Conservation (phyloP, 257 asterid species). For the Lavandula angustifolia region DNA sequence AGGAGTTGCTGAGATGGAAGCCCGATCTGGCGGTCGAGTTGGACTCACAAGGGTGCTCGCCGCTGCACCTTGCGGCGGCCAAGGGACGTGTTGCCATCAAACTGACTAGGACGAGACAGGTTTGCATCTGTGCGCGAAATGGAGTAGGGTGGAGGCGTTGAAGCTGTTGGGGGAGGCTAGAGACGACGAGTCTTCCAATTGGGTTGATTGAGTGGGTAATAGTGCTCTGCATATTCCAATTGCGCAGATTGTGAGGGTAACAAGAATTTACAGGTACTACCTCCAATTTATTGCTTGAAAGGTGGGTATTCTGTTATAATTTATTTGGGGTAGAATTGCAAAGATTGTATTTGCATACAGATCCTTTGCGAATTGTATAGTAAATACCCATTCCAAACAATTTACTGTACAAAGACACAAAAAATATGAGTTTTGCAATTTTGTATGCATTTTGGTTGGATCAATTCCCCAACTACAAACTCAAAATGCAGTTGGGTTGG, state of each 20-base stretch:
- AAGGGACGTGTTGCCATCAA: slow-evolving; percentile 40
- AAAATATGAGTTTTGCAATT: too few relatives aligned
- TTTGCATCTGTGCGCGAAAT: slow-evolving; percentile 42
- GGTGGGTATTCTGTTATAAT: too few relatives aligned
- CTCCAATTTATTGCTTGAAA: background rate
- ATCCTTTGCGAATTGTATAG: too few relatives aligned
- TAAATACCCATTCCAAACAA: too few relatives aligned
- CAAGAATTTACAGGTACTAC: slow-evolving; percentile 37
- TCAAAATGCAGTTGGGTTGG: too few relatives aligned
- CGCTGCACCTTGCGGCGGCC: slow-evolving; percentile 50
- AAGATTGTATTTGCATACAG: too few relatives aligned
- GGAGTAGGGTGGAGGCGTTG: slow-evolving; percentile 38
- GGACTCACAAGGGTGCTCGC: slow-evolving; percentile 43
- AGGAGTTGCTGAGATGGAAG: slow-evolving; percentile 30
- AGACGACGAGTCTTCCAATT: slow-evolving; percentile 31
- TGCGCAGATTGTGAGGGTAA: slow-evolving; percentile 6
- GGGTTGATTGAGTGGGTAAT: slow-evolving; percentile 46
- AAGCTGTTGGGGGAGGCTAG: slow-evolving; percentile 35
- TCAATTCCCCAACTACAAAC: too few relatives aligned
- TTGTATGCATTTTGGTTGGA: too few relatives aligned
- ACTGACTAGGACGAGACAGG: slow-evolving; percentile 44
- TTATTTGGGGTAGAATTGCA: too few relatives aligned
- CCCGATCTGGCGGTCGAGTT: slow-evolving; percentile 47
- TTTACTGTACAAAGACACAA: too few relatives aligned
- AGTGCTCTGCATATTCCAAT: slow-evolving; percentile 47